These are phyloP conservation scores for Phlyctochytrium arcticum DNA, from an alignment of 192 early-diverging fungal genomes.

Conservation along the genomic window DNA sequence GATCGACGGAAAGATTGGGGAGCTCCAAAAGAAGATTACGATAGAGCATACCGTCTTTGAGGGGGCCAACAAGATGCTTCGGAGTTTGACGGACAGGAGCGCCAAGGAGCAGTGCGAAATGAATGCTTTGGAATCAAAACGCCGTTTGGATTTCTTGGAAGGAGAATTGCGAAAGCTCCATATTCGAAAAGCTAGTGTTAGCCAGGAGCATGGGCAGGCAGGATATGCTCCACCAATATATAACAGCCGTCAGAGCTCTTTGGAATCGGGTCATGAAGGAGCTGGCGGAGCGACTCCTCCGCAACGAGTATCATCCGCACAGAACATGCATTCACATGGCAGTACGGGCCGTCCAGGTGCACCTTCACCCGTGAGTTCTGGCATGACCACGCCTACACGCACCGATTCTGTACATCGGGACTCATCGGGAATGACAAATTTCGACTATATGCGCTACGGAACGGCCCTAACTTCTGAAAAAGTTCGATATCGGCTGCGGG, in stretches of 20 bases:
- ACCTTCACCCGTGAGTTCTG: conserved; percentile 1
- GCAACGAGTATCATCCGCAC: neutral
- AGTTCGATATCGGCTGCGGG: conserved; percentile 71
- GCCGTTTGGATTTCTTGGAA: conserved; percentile 33
- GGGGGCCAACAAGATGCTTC: conserved; percentile 62
- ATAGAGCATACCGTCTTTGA: conserved; percentile 66
- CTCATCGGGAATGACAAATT: conserved; percentile 5
- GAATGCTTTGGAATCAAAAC: conserved; percentile 22
- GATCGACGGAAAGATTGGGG: conserved; percentile 61
- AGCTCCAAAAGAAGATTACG: conserved; percentile 62
- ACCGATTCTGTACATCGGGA: neutral
- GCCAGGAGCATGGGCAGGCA: neutral
- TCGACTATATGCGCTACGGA: conserved; percentile 41
- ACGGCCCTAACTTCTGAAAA: conserved; percentile 46
- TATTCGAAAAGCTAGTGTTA: neutral
- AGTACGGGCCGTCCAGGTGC: neutral
- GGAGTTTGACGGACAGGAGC: conserved; percentile 60
- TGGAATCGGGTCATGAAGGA: neutral
- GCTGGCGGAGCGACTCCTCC: neutral
- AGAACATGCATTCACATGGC: neutral
- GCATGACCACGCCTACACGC: neutral
- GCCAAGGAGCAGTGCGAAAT: conserved; percentile 65
- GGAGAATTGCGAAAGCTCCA: conserved; percentile 33
- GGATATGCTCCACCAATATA: neutral
- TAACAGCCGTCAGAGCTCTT: conserved; percentile 23